These are phyloP conservation scores for Hypoxylon rubiginosum DNA, from an alignment of 2,329 filamentous ascomycete species.

Conservation along the genomic window DNA sequence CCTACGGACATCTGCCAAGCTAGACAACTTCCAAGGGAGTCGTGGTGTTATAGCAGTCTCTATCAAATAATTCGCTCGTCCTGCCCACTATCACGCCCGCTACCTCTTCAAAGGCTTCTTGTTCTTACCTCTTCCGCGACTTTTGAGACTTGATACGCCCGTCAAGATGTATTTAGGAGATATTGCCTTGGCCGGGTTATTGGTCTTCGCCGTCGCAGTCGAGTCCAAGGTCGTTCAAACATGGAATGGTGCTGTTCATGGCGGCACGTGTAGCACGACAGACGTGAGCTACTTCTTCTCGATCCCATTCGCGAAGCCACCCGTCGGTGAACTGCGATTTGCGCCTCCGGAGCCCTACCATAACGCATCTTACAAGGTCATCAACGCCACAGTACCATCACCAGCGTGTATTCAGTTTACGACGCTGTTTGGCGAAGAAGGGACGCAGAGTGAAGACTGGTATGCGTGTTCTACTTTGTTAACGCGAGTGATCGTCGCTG, in stretches of 20 bases:
- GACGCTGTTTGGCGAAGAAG: conserved; percentile 29
- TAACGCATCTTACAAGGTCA: conserved; percentile 10
- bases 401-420: conserved; percentile 41
- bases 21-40: background rate
- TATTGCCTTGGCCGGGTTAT: conserved; percentile 16
- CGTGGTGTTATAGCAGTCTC: conserved; percentile 1
- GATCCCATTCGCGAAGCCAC: conserved; percentile 44
- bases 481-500: background rate
- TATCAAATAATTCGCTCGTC: background rate
- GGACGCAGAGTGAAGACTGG: conserved; percentile 39
- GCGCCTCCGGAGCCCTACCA: conserved; percentile 36
- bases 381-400: conserved; percentile 36
- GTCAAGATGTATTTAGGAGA: conserved; percentile 13
- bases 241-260: conserved; percentile 31
- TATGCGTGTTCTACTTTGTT: conserved; percentile 7
- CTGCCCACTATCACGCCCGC: background rate
- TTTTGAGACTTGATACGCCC: background rate
- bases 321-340: conserved; percentile 38
- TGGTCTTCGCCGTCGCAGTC: conserved; percentile 13
- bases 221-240: conserved; percentile 31
- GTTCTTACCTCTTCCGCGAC: background rate
- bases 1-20: conserved; percentile 8
- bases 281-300: conserved; percentile 41
- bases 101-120: background rate
- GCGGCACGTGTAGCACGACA: conserved; percentile 34